Evolutionary conservation across 2,329 filamentous ascomycete genomes (phyloP), one percentile per base, ranked within the genome.

Genomic region (Tothia fuscella): DNA sequence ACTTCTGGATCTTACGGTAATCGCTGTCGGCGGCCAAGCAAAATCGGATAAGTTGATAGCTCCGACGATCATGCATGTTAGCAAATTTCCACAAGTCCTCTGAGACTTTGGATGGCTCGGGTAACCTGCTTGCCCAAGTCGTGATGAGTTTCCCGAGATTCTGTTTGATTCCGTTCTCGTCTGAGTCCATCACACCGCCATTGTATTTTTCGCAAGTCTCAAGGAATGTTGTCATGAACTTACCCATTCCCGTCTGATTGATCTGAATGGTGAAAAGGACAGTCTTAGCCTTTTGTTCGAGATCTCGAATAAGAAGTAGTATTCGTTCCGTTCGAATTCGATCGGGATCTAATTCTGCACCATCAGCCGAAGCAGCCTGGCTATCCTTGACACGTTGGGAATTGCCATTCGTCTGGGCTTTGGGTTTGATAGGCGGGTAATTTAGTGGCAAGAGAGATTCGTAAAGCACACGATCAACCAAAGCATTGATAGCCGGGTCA

Each of bases 151-250:
- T 78, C 44, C 78, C 75, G 22, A 98, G 71, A 42, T 79, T 79
- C 7, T 69, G 66, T 51, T 86, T 86, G 50, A 70, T 68, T 14
- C 80, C 78, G 45, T 79, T 75, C 37, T 68, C 64, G 39, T 83
- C 76, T n/a, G 72, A 70, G 14, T 83, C 78, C 46, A 85, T 77
- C 10, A 91, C 78, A 22, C 88, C 88, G 19, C 86, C 87, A 53
- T 96, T 95, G 62, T 83, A 93, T 12, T 81, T 74, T 56, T 95
- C 88, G 53, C 87, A 95, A n/a, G 79, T 70, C 50, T 82, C 77
- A 36, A 98, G 65, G 51, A 89, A 86, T n/a, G 77, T 70, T 29
- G 77, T 72, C 46, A 95, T 67, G 29, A 82, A 81, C 46, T 77
- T 78, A 22, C 82, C 78, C 52, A 85, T 79, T 37, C 77, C 73